Evolutionary conservation across 768 basidiomycete genomes (phyloP).

Genomic region (Fistulinella prunicolor): DNA sequence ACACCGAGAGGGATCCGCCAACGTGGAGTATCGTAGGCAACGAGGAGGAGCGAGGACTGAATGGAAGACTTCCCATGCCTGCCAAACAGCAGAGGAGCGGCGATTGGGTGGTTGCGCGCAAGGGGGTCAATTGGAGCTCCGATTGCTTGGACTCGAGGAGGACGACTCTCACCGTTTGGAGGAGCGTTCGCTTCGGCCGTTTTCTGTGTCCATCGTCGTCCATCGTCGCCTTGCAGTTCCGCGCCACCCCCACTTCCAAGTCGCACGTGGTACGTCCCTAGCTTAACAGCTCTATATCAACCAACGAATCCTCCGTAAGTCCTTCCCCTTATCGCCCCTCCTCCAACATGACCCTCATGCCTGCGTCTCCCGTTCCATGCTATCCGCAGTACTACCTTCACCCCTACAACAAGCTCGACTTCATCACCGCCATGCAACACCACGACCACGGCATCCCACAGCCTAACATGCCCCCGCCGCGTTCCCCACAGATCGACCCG

Average conservation of each 20-base stretch:
- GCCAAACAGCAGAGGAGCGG: no score
- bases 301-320: conserved; percentile 13
- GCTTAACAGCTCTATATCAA: background rate
- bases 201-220: no score
- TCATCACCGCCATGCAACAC: conserved; percentile 41
- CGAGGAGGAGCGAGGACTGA: no score
- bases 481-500: conserved; percentile 69
- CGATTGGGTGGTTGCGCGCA: background rate
- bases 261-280: background rate
- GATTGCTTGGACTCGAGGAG: background rate
- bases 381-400: conserved; percentile 22
- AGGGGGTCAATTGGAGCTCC: background rate
- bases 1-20: no score
- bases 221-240: no score
- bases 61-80: no score
- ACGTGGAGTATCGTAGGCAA: no score
- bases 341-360: conserved; percentile 16
- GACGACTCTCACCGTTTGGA: no score
- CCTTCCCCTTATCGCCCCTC: background rate
- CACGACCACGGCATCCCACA: conserved; percentile 42
- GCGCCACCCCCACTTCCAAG: background rate
- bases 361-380: conserved; percentile 18
- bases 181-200: no score
- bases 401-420: conserved; percentile 38
- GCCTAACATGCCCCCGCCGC: conserved; percentile 42